Evolutionary conservation across 2,329 filamentous ascomycete species (phyloP).

Genomic region (Domatiomyces catenatus): DNA sequence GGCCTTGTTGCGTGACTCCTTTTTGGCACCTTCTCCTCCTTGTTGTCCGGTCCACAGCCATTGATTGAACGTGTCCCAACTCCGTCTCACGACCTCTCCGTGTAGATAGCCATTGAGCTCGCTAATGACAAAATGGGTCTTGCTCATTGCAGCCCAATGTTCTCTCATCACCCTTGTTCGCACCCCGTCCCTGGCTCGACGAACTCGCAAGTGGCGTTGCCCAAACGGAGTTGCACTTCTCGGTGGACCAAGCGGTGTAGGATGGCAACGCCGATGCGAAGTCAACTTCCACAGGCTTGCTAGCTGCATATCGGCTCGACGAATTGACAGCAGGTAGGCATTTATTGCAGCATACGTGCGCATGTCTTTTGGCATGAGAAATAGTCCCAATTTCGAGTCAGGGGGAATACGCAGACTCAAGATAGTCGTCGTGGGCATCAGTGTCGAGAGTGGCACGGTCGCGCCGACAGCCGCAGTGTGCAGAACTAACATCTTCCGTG

Average conservation of each 20-base stretch:
- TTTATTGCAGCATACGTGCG: conserved; percentile 72
- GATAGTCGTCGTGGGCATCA: conserved; percentile 61
- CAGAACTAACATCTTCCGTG: conserved; percentile 59
- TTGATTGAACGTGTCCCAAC: conserved; percentile 62
- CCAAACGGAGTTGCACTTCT: conserved; percentile 47
- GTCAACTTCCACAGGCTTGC: conserved; percentile 78
- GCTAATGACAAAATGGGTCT: conserved; percentile 74
- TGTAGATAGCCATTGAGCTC: conserved; percentile 82
- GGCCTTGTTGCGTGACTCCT: conserved; percentile 19
- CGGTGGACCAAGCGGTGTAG: conserved; percentile 51
- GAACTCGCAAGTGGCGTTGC: conserved; percentile 42
- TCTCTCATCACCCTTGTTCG: conserved; percentile 57
- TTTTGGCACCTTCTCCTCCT: conserved; percentile 23
- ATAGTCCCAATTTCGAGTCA: conserved; percentile 68
- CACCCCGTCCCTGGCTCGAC: conserved; percentile 48
- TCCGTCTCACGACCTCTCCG: conserved; percentile 66
- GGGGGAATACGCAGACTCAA: conserved; percentile 61
- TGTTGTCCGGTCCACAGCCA: conserved; percentile 44
- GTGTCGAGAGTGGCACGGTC: conserved; percentile 15
- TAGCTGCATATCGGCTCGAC: conserved; percentile 69
- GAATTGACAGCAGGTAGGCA: conserved; percentile 71
- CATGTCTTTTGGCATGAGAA: conserved; percentile 61
- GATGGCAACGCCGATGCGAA: conserved; percentile 60
- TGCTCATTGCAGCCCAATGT: conserved; percentile 79
- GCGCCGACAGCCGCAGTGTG: conserved; percentile 38